phyloP scores from a whole-genome alignment of 345 rosid genomes.

The Crucihimalaya himalaica region DNA sequence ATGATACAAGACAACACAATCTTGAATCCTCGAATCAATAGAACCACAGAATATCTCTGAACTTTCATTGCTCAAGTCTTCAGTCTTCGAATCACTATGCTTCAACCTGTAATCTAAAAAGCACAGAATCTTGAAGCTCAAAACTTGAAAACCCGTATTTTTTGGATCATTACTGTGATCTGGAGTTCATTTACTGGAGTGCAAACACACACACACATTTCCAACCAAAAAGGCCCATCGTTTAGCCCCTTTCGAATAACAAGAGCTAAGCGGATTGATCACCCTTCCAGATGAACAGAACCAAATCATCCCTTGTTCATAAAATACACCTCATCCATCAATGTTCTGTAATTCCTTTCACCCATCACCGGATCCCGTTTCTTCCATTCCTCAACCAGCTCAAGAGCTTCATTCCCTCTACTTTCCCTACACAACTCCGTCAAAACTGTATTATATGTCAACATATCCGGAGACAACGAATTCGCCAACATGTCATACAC shows the following conservation, averaged over 20 bases:
- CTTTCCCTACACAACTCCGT: constrained; percentile 75
- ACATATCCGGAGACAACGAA: constrained; percentile 62
- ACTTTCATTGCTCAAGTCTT: background rate
- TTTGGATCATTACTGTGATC: background rate
- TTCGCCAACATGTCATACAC: constrained; percentile 69
- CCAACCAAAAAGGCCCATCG: background rate
- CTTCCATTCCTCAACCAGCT: constrained; percentile 75
- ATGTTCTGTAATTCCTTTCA: constrained; percentile 54
- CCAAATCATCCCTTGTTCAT: constrained; percentile 42
- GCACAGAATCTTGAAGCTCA: too few relatives aligned
- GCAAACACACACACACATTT: background rate
- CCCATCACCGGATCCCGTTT: constrained; percentile 71
- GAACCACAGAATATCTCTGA: background rate
- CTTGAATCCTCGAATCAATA: background rate
- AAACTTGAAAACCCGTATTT: too few relatives aligned
- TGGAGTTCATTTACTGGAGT: background rate
- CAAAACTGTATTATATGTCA: constrained; percentile 82
- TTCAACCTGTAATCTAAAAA: too few relatives aligned
- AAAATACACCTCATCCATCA: constrained; percentile 62
- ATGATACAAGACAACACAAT: background rate
- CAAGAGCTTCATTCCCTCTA: constrained; percentile 64
- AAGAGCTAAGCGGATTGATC: background rate
- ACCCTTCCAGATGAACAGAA: background rate
- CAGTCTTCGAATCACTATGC: constrained; percentile 5
- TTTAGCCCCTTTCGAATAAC: background rate